A percentile compares a stretch with the other conserved stretches of the same genome.
These are phyloP conservation scores for Termitomyces sp. DNA, from an alignment of 768 basidiomycete genomes.

Conservation along the genomic window DNA sequence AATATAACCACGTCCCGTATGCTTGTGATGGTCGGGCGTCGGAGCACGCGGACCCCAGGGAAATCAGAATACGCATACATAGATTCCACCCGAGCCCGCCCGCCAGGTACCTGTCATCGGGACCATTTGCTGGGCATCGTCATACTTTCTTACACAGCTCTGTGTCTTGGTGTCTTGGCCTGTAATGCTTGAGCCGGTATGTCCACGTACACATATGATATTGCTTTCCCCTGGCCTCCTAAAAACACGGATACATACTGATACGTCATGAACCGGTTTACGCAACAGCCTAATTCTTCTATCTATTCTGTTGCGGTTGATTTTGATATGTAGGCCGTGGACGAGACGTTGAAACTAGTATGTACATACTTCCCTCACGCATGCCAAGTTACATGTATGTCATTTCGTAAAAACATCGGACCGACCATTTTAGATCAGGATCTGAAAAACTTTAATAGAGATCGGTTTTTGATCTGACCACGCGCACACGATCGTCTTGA, in stretches of 20 bases:
- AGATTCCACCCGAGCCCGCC: background rate
- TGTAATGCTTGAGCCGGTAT: background rate
- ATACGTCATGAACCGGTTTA: background rate
- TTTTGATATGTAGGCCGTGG: background rate
- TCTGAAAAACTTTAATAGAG: background rate
- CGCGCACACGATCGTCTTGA: background rate
- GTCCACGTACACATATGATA: background rate
- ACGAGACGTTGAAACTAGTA: background rate
- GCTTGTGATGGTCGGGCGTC: background rate
- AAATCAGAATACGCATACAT: background rate
- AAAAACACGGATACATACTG: background rate
- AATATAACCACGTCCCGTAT: no score
- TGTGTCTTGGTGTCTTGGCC: background rate
- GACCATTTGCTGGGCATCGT: conserved; percentile 3
- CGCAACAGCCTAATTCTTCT: background rate
- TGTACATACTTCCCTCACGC: no score
- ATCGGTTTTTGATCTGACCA: background rate
- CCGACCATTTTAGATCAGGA: background rate
- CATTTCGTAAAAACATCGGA: background rate
- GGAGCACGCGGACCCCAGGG: background rate
- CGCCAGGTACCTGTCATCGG: conserved; percentile 1
- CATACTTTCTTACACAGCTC: background rate
- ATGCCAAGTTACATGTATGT: no score
- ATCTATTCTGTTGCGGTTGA: background rate
- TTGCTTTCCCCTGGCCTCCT: background rate